Evolutionary conservation across 495 filamentous ascomycete species (phyloP), one percentile per base, ranked within the genome.

Genomic region (Friedmanniomyces endolithicus): DNA sequence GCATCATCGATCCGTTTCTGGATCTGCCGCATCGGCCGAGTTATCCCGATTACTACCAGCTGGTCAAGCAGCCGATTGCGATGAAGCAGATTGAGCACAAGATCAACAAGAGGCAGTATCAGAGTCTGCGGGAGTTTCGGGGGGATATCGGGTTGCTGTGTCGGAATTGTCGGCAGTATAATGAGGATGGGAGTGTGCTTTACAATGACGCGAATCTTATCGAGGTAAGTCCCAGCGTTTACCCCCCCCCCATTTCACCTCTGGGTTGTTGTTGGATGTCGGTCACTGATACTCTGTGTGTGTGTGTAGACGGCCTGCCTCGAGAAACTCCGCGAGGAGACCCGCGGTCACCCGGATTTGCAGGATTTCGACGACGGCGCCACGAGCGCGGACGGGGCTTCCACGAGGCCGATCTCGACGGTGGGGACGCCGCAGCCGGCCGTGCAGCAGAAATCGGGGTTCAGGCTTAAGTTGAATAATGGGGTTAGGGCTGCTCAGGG

Each of bases 71-170:
- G 27, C 92, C 92, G 0, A 95, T 98, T 65, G 87, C 84, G 56
- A 94, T 96, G 82, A 88, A 92, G 35, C 81, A 85, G 69, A 94
- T 98, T 63, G 79, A 83, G 68, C 88, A 84, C 67, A 89, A 86
- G 73, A 94, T 98, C 68, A 94, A 94, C 73, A 87, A 84, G 59
- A 84, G 90, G 56, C 86, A 96, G 59, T 98, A 97, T 67, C 80
- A 80, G 58, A 84, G 75, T 64, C 68, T 95, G 53, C 81, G 73
- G 57, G 85, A 87, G 57, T 86, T 97, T 77, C 74, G 82, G 33
- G 78, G 78, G 27, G 92, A 98, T 64, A 80, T 98, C 55, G 78
- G 81, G 44, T 71, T 86, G 52, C 78, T 98, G 63, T 90, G 89
- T 67, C 79, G 78, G 62, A 98, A 98, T 72, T 94, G 90, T 56